These are phyloP conservation scores for Solanum megistacrolobum DNA, from an alignment of 257 asterid genomes.

Conservation along the genomic window DNA sequence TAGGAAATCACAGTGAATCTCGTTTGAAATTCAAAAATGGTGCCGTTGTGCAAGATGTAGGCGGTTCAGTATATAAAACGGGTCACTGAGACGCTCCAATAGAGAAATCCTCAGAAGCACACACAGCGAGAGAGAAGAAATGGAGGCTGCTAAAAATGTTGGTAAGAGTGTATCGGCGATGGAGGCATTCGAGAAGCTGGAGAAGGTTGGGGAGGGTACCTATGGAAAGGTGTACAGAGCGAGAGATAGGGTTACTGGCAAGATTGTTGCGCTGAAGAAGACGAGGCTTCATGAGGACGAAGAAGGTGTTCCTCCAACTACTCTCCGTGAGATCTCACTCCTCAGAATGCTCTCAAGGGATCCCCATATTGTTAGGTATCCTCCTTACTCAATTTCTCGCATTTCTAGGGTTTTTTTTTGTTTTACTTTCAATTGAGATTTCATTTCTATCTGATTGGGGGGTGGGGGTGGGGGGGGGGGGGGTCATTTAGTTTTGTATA, in stretches of 20 bases:
- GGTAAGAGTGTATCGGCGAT: constrained; percentile 38
- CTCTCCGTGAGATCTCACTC: constrained; percentile 90
- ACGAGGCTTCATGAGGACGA: constrained; percentile 95
- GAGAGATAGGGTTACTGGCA: constrained; percentile 82
- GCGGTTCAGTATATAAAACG: background rate
- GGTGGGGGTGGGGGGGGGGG: background rate
- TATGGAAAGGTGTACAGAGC: constrained; percentile 95
- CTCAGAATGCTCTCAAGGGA: constrained; percentile 89
- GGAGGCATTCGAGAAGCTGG: constrained; percentile 92
- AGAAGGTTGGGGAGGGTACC: constrained; percentile 94
- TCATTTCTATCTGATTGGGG: background rate
- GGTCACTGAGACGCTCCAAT: background rate
- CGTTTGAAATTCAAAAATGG: constrained; percentile 2
- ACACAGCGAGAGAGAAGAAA: background rate
- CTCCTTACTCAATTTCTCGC: background rate
- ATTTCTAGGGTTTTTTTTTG: background rate
- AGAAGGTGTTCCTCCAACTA: constrained; percentile 97
- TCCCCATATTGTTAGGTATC: constrained; percentile 68
- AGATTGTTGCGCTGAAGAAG: constrained; percentile 83
- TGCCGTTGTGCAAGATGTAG: background rate
- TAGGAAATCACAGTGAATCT: background rate
- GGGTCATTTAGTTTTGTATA: background rate
- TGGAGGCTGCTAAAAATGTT: constrained; percentile 23
- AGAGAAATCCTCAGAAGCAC: background rate
- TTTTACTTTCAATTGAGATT: background rate